Percentiles rank a stretch among this genome's conserved stretches.
Conservation (phyloP, 768 basidiomycete species). For the Gloeostereum incarnatum region DNA sequence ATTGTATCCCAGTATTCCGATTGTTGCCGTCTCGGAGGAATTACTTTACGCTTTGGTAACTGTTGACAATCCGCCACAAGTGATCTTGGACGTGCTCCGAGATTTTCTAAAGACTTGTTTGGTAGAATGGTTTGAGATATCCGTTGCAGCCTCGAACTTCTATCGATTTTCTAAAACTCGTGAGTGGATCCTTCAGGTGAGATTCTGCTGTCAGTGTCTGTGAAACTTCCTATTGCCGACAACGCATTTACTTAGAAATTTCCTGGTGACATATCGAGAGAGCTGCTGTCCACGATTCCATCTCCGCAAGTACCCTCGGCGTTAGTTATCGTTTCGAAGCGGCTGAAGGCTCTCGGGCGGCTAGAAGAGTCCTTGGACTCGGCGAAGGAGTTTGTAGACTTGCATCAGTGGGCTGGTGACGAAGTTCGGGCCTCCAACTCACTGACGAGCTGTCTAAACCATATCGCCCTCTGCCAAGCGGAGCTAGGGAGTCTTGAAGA, state of each 20-base stretch:
- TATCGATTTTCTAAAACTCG: no score
- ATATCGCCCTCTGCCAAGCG: background rate
- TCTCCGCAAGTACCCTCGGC: background rate
- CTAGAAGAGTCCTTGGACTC: background rate
- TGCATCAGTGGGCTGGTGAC: background rate
- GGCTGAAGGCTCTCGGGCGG: background rate
- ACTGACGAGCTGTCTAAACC: background rate
- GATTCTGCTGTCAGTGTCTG: background rate
- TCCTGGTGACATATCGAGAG: background rate
- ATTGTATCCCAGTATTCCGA: background rate
- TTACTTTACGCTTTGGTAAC: background rate
- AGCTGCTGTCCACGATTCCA: background rate
- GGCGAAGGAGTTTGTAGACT: background rate
- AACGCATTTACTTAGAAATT: background rate
- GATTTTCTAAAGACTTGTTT: background rate
- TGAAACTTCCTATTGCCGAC: background rate
- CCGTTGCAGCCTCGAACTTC: no score
- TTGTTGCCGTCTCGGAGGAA: background rate
- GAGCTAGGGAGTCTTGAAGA: background rate
- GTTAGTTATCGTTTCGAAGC: background rate
- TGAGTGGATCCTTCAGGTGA: no score
- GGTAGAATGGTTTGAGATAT: background rate
- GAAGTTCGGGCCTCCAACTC: background rate
- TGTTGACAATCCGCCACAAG: background rate
- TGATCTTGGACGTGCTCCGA: background rate